Evolutionary conservation across 2,329 filamentous ascomycete genomes (phyloP), one percentile per base, ranked within the genome.

Genomic region (Elsinoe ampelina): DNA sequence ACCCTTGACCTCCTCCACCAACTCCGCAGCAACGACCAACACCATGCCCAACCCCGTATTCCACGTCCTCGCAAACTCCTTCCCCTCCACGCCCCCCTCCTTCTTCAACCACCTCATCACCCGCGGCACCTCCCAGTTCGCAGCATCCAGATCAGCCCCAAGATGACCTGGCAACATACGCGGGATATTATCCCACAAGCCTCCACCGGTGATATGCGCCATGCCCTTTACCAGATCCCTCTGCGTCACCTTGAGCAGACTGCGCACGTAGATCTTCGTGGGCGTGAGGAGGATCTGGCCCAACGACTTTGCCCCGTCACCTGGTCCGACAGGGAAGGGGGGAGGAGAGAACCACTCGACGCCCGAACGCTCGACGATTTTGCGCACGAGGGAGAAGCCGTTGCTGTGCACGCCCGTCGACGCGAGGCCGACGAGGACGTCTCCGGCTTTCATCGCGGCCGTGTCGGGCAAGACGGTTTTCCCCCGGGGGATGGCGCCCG

Each of bases 31-130:
- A 2, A 96, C 89, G 4, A 90, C 89, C 30, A 91, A 77, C 5
- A 96, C 87, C 91, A 98, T 97, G 47, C 93, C 93, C 43, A 98
- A 75, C 52, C 93, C 93, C 6, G 86, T 90, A 75, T 98, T 98
- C 80, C 95, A 97, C 1, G 90, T 93, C 58, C 90, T 80, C 54
- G 86, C 89, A 81, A 97, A 95, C 75, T 98, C 93, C 8, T 75
- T 68, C 1, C 84, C 78, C 55, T 79, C 80, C 32, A 97, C 84
- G 59, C 86, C 86, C n/a, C 81, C 81, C 10, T 75, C 76, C 62
- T 76, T 72, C 74, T 90, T 89, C 65, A 98, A 79, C 93, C 93
- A 98, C 66, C 79, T 78, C 75, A 97, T 93, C 3, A 96, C 87
- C 1, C 80, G 74, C 0, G 87, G 89, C 42, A 90, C 78, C 22